Evolutionary conservation across 768 basidiomycete species (phyloP), one percentile per base, ranked within the genome.

Genomic region (Chlorophyllum brunneum): DNA sequence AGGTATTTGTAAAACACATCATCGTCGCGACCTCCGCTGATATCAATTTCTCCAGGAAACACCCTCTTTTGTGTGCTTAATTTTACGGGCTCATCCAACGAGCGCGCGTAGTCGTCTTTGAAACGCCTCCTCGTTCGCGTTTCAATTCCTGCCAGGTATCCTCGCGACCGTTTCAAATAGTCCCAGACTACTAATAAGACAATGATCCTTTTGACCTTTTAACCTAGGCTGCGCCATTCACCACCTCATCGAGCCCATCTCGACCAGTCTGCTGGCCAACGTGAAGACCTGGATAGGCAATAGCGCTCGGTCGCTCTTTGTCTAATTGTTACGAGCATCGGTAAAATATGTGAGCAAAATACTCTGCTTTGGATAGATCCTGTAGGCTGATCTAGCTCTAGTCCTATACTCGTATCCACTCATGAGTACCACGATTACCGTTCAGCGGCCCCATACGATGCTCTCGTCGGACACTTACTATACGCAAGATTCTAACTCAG

Each of bases 401-500:
- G 36, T 30, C 36, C 30, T 13, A 27, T 23, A 39, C 30, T 26
- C n/a, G 37, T 13, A 20, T 37, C 16, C 38, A 29, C 16, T 40
- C 42, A 79, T 77, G 76, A 74, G 78, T 58, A 70, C 76, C 29
- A 78, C 76, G 9, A 67, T 72, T 10, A 63, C 70, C 40, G 54
- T 65, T 6, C 67, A 68, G 36, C 44, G 39, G 13, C 61, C 67
- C 20, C 65, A 67, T 51, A 65, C 65, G 60, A 70, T 70, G 68
- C 65, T 68, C 36, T 51, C 63, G 7, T 65, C 66, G 56, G 63
- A 71, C 54, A 61, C 64, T 49, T 60, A 61, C 27, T 60, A 67
- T 55, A 60, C 71, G 41, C 69, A 68, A 41, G 63, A 69, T 53
- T 68, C 80, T 36, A 87, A 83, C 65, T 66, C 73, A 26, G 82